phyloP scores from a whole-genome alignment of 495 filamentous ascomycete species.

The Aspergillus bertholletiae region DNA sequence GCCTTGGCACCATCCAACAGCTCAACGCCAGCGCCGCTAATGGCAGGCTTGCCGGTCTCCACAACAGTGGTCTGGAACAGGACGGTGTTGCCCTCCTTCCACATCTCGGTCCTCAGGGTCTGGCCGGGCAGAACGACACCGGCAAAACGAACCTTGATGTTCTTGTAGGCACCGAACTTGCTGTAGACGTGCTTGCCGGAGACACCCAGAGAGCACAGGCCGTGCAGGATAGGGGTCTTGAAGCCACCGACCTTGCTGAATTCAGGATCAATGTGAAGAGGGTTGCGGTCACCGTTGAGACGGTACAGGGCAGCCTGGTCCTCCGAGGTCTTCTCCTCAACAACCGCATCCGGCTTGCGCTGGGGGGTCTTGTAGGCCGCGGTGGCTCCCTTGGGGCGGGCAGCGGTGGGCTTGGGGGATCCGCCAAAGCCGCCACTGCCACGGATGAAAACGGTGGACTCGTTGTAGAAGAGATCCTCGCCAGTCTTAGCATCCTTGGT shows the following conservation, averaged over 20 bases:
- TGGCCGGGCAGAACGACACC: constrained; percentile 90
- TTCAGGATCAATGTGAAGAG: constrained; percentile 89
- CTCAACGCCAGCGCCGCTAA: constrained; percentile 84
- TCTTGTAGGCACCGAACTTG: constrained; percentile 81
- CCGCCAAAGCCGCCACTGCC: constrained; percentile 93
- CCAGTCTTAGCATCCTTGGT: constrained; percentile 76
- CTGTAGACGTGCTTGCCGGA: constrained; percentile 85
- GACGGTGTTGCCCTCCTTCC: constrained; percentile 87
- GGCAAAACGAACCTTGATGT: constrained; percentile 95
- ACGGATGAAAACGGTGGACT: constrained; percentile 85
- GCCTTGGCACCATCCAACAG: constrained; percentile 58
- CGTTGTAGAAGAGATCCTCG: constrained; percentile 95
- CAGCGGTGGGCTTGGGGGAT: constrained; percentile 67
- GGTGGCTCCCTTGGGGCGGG: constrained; percentile 68
- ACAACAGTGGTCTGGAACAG: constrained; percentile 92
- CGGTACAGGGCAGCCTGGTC: constrained; percentile 97
- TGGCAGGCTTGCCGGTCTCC: constrained; percentile 93
- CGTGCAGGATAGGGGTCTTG: constrained; percentile 92
- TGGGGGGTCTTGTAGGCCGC: constrained; percentile 73
- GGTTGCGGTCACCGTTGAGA: constrained; percentile 88
- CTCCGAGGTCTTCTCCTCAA: constrained; percentile 86
- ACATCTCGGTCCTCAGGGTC: constrained; percentile 96
- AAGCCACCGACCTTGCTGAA: constrained; percentile 96
- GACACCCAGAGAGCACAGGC: constrained; percentile 92
- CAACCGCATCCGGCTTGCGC: constrained; percentile 72